Evolutionary conservation across 1,139 yeast genomes (phyloP), one percentile per base, ranked within the genome.

Genomic region (Pneumocystis canis): DNA sequence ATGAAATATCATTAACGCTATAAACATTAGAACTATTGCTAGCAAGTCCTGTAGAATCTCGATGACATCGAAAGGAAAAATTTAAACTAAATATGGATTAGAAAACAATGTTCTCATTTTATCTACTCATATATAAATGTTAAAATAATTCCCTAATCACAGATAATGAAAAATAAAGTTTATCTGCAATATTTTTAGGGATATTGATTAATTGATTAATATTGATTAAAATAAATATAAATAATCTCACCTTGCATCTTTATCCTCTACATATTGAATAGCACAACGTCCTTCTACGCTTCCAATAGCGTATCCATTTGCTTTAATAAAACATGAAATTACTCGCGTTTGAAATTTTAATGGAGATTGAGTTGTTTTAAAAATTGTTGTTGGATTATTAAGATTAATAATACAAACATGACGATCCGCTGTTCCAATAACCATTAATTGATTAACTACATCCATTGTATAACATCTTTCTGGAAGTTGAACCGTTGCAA

Each of bases 281-380:
- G 96, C 96, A 75, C 97, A 89, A 69, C 99, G 80, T 32, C 98
- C 98, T 75, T 92, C 99, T 62, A 92, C 83, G 2, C 96, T 86
- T 5, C 96, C 97, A 61, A 92, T 76, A 0, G 96, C 97, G 73
- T 82, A 94, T 6, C 97, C 97, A 70, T 87, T 86, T 11, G 95
- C 97, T 67, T 84, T 84, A 7, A 90, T 90, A 73, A 85, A 88
- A 72, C 98, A 92, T 20, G 87, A 77, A 2, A 94, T 79, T 2
- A 85, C 78, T 66, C 96, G 79, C 0, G 97, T 89, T 76, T 90
- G 97, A 83, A 86, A 86, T 75, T 89, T 89, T 70, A 92, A 79
- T 9, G 97, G 96, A n/a, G 95, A 85, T 72, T 79, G 78, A 47
- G 80, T 72, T 60, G 82, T 82, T 72, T 87, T 87, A 76, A 87